These are phyloP conservation scores for Plasmodium sp. DNA, from an alignment of 169 alveolate genomes.

Conservation along the genomic window DNA sequence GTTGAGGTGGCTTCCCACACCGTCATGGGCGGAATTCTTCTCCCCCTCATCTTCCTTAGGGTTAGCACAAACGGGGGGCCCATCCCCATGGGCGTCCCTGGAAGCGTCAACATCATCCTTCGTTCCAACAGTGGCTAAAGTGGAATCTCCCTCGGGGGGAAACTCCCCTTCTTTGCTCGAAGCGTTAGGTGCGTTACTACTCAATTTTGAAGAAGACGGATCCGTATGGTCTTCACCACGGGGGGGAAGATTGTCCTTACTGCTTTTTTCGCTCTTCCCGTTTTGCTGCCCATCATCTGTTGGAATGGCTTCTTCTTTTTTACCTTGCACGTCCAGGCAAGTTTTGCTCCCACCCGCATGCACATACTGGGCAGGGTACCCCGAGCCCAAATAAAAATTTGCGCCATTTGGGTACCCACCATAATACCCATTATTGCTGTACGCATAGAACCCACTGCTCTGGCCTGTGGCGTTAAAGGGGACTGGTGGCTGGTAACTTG, in stretches of 20 bases:
- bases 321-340: not conserved
- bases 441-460: not conserved
- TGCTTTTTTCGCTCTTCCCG: not conserved
- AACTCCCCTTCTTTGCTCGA: not conserved
- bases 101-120: not conserved
- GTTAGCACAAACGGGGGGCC: not conserved
- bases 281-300: not conserved
- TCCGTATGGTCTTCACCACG: not conserved
- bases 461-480: not conserved
- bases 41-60: not conserved
- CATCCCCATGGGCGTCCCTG: not conserved
- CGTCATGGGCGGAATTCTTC: not conserved
- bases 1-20: not conserved
- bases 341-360: not conserved
- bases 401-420: not conserved
- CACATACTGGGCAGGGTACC: not conserved
- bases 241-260: not conserved
- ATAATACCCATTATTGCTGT: slow-evolving; percentile 1
- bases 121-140: not conserved
- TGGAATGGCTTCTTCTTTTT: not conserved
- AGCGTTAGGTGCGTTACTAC: not conserved
- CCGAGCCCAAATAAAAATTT: not conserved
- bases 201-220: not conserved
- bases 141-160: not conserved
- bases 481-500: not conserved